These are phyloP conservation scores for Cystobasidium sp. DNA, from an alignment of 1,284 basidiomycete species.

Conservation along the genomic window DNA sequence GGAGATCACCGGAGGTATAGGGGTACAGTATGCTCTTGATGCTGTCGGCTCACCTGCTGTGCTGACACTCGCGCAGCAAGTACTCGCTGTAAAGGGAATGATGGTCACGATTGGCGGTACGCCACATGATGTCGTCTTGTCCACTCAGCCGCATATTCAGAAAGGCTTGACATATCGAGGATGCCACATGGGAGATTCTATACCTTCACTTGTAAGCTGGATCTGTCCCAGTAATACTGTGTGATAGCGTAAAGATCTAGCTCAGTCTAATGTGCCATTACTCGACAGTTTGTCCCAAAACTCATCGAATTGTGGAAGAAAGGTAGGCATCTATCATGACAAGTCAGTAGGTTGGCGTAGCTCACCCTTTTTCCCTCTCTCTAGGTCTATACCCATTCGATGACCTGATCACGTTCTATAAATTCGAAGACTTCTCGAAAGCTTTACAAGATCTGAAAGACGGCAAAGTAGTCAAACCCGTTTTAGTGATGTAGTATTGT, in stretches of 20 bases:
- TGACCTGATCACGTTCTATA: slow-evolving; percentile 30
- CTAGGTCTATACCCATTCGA: slow-evolving; percentile 34
- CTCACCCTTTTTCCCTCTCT: not conserved
- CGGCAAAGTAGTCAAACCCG: slow-evolving; percentile 39
- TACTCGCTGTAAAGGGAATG: slow-evolving; percentile 18
- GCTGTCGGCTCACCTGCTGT: slow-evolving; percentile 20
- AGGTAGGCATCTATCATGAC: not conserved
- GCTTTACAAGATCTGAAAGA: slow-evolving; percentile 31
- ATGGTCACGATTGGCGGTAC: slow-evolving; percentile 38
- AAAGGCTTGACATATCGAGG: slow-evolving; percentile 35
- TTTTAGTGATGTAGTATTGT: slow-evolving; percentile 15
- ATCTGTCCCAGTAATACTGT: not conserved
- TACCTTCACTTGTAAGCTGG: slow-evolving; percentile 13
- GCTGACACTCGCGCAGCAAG: slow-evolving; percentile 19
- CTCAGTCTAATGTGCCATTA: not conserved
- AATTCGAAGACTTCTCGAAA: slow-evolving; percentile 35
- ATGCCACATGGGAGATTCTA: slow-evolving; percentile 31
- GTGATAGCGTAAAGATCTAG: not conserved
- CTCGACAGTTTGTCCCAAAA: slow-evolving; percentile 25
- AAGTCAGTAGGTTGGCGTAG: not conserved
- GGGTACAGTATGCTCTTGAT: slow-evolving; percentile 23
- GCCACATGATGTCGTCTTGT: slow-evolving; percentile 6
- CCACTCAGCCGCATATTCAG: not conserved
- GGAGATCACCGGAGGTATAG: slow-evolving; percentile 24
- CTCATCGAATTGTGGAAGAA: slow-evolving; percentile 32